phyloP scores from a whole-genome alignment of 1,284 basidiomycete species.

The Pseudozyma pruni region DNA sequence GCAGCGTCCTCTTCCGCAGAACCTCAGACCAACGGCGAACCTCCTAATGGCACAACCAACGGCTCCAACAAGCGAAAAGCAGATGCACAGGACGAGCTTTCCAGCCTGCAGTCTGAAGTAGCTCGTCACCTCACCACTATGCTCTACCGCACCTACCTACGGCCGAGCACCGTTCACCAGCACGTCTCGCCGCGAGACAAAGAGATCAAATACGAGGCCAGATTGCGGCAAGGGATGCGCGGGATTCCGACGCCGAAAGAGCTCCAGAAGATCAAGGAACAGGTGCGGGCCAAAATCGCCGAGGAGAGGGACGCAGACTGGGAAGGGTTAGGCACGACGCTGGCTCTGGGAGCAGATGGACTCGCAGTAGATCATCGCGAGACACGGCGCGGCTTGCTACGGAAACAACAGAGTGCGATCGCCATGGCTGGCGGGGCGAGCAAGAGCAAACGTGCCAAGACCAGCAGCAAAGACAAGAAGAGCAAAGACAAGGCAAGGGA shows the following conservation, averaged over 20 bases:
- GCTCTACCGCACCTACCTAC: constrained; percentile 55
- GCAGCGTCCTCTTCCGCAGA: constrained; percentile 3
- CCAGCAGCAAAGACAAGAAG: constrained; percentile 40
- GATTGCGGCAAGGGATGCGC: constrained; percentile 53
- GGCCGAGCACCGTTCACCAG: constrained; percentile 56
- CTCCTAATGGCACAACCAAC: constrained; percentile 17
- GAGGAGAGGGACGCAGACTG: constrained; percentile 66
- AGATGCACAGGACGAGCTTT: constrained; percentile 12
- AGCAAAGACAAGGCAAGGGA: constrained; percentile 27
- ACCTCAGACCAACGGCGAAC: constrained; percentile 12
- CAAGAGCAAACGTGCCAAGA: constrained; percentile 43
- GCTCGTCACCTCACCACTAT: constrained; percentile 35
- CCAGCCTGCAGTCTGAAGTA: constrained; percentile 13
- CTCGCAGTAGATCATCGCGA: constrained; percentile 26
- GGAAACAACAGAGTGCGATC: constrained; percentile 39
- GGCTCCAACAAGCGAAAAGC: constrained; percentile 43
- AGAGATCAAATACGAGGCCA: constrained; percentile 59
- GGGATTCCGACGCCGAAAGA: constrained; percentile 68
- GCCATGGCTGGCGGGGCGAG: constrained; percentile 30
- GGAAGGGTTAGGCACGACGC: constrained; percentile 24
- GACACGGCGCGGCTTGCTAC: constrained; percentile 50
- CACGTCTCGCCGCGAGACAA: constrained; percentile 68
- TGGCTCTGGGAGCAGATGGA: constrained; percentile 31
- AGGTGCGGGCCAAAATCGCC: constrained; percentile 62
- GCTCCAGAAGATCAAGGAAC: constrained; percentile 63